Conservation (phyloP, 192 early-diverging fungal genomes). For the Entomortierella beljakovae region DNA sequence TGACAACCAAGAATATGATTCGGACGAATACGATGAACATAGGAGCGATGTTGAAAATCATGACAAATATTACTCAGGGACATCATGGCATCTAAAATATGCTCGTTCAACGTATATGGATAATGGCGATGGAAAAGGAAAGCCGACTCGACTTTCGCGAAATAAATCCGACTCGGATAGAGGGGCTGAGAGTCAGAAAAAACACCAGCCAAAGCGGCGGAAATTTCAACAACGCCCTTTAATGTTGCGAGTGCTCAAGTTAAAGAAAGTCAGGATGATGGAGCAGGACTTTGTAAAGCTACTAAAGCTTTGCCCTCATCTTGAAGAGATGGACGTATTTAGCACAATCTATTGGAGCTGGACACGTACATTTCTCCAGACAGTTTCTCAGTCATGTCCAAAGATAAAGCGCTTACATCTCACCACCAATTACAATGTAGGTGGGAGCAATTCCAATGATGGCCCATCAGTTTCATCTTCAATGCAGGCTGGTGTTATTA, state of each 20-base stretch:
- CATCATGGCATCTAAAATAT: slow-evolving; percentile 14
- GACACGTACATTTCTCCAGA: not conserved
- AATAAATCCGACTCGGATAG: not conserved
- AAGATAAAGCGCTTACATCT: slow-evolving; percentile 18
- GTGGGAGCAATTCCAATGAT: not conserved
- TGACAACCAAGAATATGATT: not conserved
- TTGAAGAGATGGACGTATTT: slow-evolving; percentile 30
- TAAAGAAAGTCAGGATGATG: slow-evolving; percentile 20
- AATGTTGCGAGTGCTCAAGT: slow-evolving; percentile 8
- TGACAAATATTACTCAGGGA: slow-evolving; percentile 2
- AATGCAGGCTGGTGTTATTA: slow-evolving; percentile 5
- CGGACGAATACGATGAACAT: not conserved
- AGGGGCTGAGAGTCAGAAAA: not conserved
- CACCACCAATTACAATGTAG: slow-evolving; percentile 9
- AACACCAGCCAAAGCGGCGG: not conserved
- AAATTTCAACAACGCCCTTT: slow-evolving; percentile 8
- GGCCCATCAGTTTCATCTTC: not conserved
- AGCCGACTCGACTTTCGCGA: not conserved
- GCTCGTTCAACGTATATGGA: not conserved
- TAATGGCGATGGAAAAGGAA: not conserved
- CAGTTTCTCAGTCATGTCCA: slow-evolving; percentile 17
- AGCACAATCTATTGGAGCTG: slow-evolving; percentile 25
- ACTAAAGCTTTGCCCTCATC: not conserved
- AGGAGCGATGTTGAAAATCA: not conserved
- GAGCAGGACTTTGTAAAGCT: slow-evolving; percentile 18